Evolutionary conservation across 2,329 filamentous ascomycete species (phyloP).

Genomic region (Didymella keratinophila): DNA sequence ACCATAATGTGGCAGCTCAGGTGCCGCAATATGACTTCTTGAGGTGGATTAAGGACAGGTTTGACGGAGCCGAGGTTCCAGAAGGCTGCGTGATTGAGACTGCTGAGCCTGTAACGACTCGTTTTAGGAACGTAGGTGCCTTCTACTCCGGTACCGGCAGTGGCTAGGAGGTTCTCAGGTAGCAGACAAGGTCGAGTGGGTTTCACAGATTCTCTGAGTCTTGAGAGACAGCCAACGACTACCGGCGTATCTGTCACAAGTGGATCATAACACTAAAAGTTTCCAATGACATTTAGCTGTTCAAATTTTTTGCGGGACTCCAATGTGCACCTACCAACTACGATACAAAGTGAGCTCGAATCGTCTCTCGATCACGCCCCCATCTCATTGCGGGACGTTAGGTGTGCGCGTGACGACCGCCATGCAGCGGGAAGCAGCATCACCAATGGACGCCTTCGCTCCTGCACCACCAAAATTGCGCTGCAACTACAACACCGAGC

Average conservation of each 20-base stretch:
- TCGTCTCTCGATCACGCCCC: not conserved
- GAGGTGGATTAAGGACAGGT: slow-evolving; percentile 26
- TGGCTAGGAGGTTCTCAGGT: not conserved
- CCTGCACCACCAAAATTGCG: not conserved
- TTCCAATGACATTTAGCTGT: not conserved
- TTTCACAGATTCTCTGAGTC: not conserved
- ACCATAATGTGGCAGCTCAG: slow-evolving; percentile 26
- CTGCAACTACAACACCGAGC: slow-evolving; percentile 3
- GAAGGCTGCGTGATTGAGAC: slow-evolving; percentile 18
- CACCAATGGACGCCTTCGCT: not conserved
- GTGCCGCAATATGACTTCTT: slow-evolving; percentile 22
- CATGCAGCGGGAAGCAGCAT: slow-evolving; percentile 1
- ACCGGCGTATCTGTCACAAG: not conserved
- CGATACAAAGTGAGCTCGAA: not conserved
- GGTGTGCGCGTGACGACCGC: slow-evolving; percentile 5
- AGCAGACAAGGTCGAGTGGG: not conserved
- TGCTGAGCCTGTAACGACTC: slow-evolving; percentile 16
- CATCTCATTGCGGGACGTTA: not conserved
- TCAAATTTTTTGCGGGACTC: not conserved
- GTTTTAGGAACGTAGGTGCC: slow-evolving; percentile 13
- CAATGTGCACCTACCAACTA: not conserved
- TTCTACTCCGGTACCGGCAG: slow-evolving; percentile 9
- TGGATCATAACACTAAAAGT: not conserved
- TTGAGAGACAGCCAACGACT: not conserved
- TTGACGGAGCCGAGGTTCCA: slow-evolving; percentile 19